phyloP scores from a whole-genome alignment of 164 flowering plant genomes.

The Aristolochia contorta region DNA sequence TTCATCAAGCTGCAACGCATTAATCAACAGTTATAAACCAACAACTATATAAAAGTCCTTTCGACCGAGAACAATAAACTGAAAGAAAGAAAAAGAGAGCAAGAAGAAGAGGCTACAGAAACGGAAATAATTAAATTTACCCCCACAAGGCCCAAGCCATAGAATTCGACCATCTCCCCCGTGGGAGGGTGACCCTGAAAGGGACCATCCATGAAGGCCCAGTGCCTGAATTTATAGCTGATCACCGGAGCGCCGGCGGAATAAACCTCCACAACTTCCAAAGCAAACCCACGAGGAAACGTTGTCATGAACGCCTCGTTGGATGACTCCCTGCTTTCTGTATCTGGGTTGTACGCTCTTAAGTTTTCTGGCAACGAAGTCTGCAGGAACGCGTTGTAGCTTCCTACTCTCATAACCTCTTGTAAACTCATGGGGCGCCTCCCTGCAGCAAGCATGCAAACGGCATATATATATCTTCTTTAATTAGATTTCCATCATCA shows the following conservation, averaged over 20 bases:
- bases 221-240: slow-evolving; percentile 70
- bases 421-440: slow-evolving; percentile 21
- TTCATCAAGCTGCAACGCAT: slow-evolving; percentile 35
- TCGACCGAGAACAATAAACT: too few species aligned
- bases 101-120: neutral
- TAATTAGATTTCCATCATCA: too few species aligned
- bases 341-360: slow-evolving; percentile 44
- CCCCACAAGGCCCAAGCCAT: slow-evolving; percentile 38
- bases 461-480: too few species aligned
- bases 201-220: slow-evolving; percentile 81
- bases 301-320: slow-evolving; percentile 10
- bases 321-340: slow-evolving; percentile 28
- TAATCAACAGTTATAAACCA: too few species aligned
- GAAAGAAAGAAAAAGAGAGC: too few species aligned
- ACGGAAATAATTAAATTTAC: slow-evolving; percentile 18
- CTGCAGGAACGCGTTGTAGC: slow-evolving; percentile 46
- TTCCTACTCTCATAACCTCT: slow-evolving; percentile 31
- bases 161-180: slow-evolving; percentile 47
- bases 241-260: slow-evolving; percentile 53
- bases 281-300: slow-evolving; percentile 3
- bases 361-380: slow-evolving; percentile 54
- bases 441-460: slow-evolving; percentile 24
- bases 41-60: too few species aligned
- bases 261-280: slow-evolving; percentile 44
- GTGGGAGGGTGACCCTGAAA: slow-evolving; percentile 66